Percentiles rank a stretch among this genome's conserved stretches.
These are phyloP conservation scores for Hypoxylon subgilvum DNA, from an alignment of 495 filamentous ascomycete species.

Conservation along the genomic window DNA sequence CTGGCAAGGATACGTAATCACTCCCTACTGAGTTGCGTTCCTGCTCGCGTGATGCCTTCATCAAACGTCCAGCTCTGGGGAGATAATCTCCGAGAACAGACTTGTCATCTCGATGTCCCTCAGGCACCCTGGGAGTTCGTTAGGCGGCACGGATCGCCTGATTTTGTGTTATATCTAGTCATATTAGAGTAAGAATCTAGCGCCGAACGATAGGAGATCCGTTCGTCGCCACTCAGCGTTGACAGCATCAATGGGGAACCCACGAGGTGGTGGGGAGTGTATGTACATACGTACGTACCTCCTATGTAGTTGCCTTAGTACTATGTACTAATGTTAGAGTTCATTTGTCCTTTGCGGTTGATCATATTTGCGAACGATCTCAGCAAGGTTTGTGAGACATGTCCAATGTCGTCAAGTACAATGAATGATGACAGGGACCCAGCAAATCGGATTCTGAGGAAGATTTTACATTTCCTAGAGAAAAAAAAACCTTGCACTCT, in stretches of 20 bases:
- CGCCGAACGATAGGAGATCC: background rate
- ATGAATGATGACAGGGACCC: no score
- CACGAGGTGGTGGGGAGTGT: no score
- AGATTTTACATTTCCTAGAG: background rate
- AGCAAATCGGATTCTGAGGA: no score
- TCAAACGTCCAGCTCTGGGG: background rate
- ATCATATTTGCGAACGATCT: slow-evolving; percentile 13
- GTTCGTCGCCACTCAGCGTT: no score
- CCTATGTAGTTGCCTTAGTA: no score
- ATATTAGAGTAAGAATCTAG: no score
- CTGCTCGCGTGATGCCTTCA: background rate
- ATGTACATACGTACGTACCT: no score
- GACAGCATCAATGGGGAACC: no score
- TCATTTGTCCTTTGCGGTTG: no score
- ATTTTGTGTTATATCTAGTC: background rate
- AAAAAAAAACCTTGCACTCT: background rate
- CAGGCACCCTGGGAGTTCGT: background rate
- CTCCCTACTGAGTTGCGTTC: background rate
- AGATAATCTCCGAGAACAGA: slow-evolving; percentile 20
- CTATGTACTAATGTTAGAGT: no score
- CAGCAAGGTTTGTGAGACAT: slow-evolving; percentile 22
- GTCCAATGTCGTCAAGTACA: background rate
- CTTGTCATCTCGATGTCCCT: background rate
- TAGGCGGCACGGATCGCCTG: slow-evolving; percentile 10
- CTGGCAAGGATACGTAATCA: background rate